Base-by-base conservation (phyloP, 1,284 basidiomycete species). In the Melampsora americana region DNA sequence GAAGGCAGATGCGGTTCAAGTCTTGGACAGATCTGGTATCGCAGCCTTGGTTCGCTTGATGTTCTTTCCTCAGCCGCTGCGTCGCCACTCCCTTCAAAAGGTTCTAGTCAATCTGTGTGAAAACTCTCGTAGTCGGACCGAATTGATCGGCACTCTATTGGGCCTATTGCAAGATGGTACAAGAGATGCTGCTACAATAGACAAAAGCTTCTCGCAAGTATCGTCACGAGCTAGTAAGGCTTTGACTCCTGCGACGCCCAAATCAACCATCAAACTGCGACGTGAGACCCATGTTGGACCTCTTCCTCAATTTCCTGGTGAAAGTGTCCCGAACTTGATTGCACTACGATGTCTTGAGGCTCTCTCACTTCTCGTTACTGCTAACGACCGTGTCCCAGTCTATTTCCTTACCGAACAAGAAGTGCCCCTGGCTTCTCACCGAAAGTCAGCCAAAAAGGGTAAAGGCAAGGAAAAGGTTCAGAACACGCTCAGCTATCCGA, bases 331-430 rank as follows among this genome's bases (percentile, higher is more conserved):
- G 0, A 92, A 95, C 78, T 86, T 96, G 69, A 90, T 96, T 75
- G 92, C 93, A 26, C 93, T 95, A 81, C 90, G 93, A 44, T 95
- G 92, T 80, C 87, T 98, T 39, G 94, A 97, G 82, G 91, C 91
- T 1, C 85, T 98, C 77, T 88, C 88, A 0, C 92, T 88, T 83
- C 92, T 97, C 79, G 93, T 95, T 80, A 87, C 86, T 74, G 86
- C 89, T 30, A 96, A 95, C 83, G 89, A 92, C 77, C 83, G 88
- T 20, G 91, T 92, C 0, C 90, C 93, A 0, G 84, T 92, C 26
- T 97, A 94, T 86, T 97, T 98, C 88, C 86, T 98, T 76, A 92
- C 90, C 0, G 95, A 97, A 83, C 93, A 96, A 80, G 95, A 97
- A 79, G 85, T 93, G 39, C 89, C 91, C 5, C 86, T 86, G 20